Conservation (phyloP, 2,329 filamentous ascomycete genomes). For the Arthrobotrys iridis region DNA sequence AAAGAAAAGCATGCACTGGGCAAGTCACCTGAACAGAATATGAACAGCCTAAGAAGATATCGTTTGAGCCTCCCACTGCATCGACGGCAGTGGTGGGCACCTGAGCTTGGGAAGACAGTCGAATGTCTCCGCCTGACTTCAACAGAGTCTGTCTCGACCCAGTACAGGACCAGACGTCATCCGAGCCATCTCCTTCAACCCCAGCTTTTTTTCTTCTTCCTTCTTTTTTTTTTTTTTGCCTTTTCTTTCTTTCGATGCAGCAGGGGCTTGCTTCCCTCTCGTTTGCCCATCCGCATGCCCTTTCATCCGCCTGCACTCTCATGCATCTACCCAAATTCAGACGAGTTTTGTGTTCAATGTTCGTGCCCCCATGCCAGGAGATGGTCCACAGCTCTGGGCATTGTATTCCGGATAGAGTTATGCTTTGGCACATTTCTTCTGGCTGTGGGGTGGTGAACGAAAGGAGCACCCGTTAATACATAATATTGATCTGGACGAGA, state of each 20-base stretch:
- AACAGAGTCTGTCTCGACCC: neutral
- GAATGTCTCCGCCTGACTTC: slow-evolving; percentile 32
- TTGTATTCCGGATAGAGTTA: slow-evolving; percentile 10
- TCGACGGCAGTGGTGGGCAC: slow-evolving; percentile 7
- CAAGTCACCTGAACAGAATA: too few species aligned
- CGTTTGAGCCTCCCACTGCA: slow-evolving; percentile 1
- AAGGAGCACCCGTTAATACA: neutral
- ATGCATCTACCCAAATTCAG: slow-evolving; percentile 13
- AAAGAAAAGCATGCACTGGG: too few species aligned
- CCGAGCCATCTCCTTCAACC: neutral
- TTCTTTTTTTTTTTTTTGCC: too few species aligned
- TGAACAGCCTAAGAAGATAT: neutral
- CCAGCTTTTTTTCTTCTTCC: too few species aligned
- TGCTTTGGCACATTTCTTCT: neutral
- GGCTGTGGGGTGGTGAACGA: too few species aligned
- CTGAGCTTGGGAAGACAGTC: slow-evolving; percentile 4
- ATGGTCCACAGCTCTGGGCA: neutral
- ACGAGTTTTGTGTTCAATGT: neutral
- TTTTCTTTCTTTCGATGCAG: too few species aligned
- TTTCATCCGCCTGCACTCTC: slow-evolving; percentile 3
- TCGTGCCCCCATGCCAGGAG: slow-evolving; percentile 16
- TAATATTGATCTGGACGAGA: neutral
- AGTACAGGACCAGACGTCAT: slow-evolving; percentile 5
- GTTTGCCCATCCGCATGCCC: neutral
- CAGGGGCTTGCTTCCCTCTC: slow-evolving; percentile 3